Base-by-base conservation (phyloP, 2,329 filamentous ascomycete species). In the Colletotrichum lini region DNA sequence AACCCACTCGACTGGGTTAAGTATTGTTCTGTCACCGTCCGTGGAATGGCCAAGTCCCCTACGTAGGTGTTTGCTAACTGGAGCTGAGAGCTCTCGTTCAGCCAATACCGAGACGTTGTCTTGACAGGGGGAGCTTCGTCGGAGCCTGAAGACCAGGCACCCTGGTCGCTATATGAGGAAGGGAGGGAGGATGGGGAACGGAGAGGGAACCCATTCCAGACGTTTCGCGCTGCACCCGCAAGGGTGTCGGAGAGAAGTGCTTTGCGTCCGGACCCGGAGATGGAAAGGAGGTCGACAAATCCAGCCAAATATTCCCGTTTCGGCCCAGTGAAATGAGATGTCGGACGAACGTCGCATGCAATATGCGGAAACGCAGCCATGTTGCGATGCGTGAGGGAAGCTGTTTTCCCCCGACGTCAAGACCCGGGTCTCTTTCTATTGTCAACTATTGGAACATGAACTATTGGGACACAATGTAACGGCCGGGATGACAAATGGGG, bases 1-100 rank as follows among this genome's bases (percentile, higher is more conserved):
- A 71, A 57, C 42, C 68, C 68, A 71, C 58, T 42, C 61, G 54
- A 63, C 40, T 35, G 30, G 30, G 21, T 40, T 40, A 40, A 40
- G 63, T 67, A 67, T 71, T 68, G 68, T 67, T 68, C 65, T 71
- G 68, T 38, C 68, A 63, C 65, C 68, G 65, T 58, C 59, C 40
- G 58, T 40, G 54, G 56, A 53, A 58, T 68, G 59, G 40, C n/a
- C 35, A 49, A 30, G 53, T 35, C 65, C 53, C 65, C 68, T 63
- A 58, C 65, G 30, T 63, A 56, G 53, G 35, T 63, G 53, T 54
- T 64, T 67, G 52, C 21, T 53, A 63, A 40, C 53, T 68, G 68
- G 68, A 68, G 52, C 68, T 35, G 10, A 40, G 44, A 16, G 45
- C 42, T 50, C 63, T 10, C 15, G 35, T 35, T n/a, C 38, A 67